Conservation (phyloP, 352 stramenopile species). For the Peronospora tabacina region DNA sequence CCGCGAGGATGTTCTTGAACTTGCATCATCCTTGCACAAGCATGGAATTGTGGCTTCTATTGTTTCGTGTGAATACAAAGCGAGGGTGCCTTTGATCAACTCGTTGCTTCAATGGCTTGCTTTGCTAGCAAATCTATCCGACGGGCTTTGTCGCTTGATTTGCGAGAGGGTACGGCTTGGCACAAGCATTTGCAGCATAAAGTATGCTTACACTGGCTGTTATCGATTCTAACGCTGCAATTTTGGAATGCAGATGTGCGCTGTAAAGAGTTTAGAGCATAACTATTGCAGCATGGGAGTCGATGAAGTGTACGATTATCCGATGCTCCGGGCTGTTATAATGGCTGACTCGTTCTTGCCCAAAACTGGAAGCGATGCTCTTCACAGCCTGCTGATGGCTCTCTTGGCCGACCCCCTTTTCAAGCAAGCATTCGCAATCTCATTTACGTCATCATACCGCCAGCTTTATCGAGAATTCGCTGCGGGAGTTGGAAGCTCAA, state of each 20-base stretch:
- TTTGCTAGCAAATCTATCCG: slow-evolving; percentile 68
- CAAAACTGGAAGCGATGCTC: slow-evolving; percentile 61
- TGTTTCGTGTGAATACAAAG: slow-evolving; percentile 71
- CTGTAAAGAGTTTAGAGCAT: slow-evolving; percentile 33
- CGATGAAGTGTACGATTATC: slow-evolving; percentile 38
- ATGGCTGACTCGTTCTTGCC: slow-evolving; percentile 78
- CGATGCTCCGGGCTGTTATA: slow-evolving; percentile 70
- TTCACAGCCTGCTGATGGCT: slow-evolving; percentile 93
- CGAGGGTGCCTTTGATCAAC: slow-evolving; percentile 52
- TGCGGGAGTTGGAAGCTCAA: slow-evolving; percentile 59
- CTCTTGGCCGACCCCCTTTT: slow-evolving; percentile 95
- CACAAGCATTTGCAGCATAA: neutral
- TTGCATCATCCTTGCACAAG: slow-evolving; percentile 52
- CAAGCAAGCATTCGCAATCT: slow-evolving; percentile 92
- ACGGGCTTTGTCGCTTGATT: slow-evolving; percentile 75
- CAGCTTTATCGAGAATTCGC: slow-evolving; percentile 75
- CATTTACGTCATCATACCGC: slow-evolving; percentile 92
- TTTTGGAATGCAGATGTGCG: slow-evolving; percentile 27
- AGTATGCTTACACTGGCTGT: slow-evolving; percentile 1
- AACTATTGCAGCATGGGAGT: slow-evolving; percentile 35
- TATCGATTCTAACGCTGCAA: slow-evolving; percentile 11
- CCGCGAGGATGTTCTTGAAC: slow-evolving; percentile 63
- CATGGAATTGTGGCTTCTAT: slow-evolving; percentile 77
- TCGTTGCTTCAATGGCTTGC: slow-evolving; percentile 75
- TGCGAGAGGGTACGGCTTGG: slow-evolving; percentile 53